Evolutionary conservation across 2,329 filamentous ascomycete genomes (phyloP).

Genomic region (Sclerotinia minor): DNA sequence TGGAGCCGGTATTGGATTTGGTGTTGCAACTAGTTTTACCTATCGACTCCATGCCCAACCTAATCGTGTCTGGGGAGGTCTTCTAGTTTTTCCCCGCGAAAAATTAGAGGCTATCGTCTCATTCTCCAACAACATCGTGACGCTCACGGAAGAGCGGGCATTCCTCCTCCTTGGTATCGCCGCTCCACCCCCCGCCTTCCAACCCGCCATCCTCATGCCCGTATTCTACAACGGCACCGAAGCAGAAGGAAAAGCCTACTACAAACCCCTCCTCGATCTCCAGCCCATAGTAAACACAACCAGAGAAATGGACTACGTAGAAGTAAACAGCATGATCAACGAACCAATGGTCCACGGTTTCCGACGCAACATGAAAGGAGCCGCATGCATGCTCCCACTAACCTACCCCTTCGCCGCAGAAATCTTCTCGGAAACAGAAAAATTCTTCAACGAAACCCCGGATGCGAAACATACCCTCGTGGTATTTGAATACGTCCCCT

Average conservation of each 20-base stretch:
- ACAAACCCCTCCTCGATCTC: slow-evolving; percentile 38
- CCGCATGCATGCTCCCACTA: slow-evolving; percentile 21
- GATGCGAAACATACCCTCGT: slow-evolving; percentile 33
- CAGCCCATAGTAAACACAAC: slow-evolving; percentile 37
- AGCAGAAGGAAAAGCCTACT: slow-evolving; percentile 38
- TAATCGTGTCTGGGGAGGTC: slow-evolving; percentile 45
- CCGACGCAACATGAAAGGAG: slow-evolving; percentile 25
- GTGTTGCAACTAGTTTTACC: slow-evolving; percentile 21
- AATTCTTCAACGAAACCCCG: slow-evolving; percentile 36
- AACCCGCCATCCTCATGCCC: slow-evolving; percentile 22
- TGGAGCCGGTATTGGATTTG: slow-evolving; percentile 20
- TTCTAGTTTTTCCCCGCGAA: slow-evolving; percentile 28
- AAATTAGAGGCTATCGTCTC: slow-evolving; percentile 28
- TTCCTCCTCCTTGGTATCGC: slow-evolving; percentile 21
- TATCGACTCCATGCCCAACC: slow-evolving; percentile 36
- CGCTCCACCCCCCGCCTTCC: slow-evolving; percentile 23
- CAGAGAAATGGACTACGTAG: slow-evolving; percentile 41
- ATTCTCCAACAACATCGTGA: slow-evolving; percentile 27
- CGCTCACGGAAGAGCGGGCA: slow-evolving; percentile 19
- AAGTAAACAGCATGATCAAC: slow-evolving; percentile 43
- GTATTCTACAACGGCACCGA: slow-evolving; percentile 44
- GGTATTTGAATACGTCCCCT: slow-evolving; percentile 32
- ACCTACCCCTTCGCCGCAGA: slow-evolving; percentile 24
- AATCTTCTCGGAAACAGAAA: slow-evolving; percentile 38
- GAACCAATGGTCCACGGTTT: slow-evolving; percentile 27